These are phyloP conservation scores for Fulvia fulva DNA, from an alignment of 2,329 filamentous ascomycete genomes.

Conservation along the genomic window DNA sequence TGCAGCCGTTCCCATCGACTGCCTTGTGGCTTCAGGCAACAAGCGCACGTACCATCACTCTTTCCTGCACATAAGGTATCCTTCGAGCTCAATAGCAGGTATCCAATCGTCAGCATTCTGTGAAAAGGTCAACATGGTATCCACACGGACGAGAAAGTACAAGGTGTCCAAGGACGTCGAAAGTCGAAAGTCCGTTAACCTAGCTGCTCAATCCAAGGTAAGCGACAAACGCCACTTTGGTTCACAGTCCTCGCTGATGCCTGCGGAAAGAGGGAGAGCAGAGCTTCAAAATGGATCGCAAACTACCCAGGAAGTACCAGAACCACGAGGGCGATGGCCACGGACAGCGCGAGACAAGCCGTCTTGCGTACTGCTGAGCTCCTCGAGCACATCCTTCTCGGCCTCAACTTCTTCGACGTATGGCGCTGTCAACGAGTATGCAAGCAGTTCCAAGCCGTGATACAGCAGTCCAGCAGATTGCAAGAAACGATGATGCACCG, in stretches of 20 bases:
- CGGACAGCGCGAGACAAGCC: background rate
- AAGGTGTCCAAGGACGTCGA: background rate
- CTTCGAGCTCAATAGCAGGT: background rate
- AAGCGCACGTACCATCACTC: background rate
- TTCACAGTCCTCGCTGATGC: background rate
- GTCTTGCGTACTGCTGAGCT: constrained; percentile 5
- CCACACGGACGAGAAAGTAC: background rate
- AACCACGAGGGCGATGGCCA: background rate
- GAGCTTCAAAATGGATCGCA: background rate
- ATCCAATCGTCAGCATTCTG: background rate
- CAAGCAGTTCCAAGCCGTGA: background rate
- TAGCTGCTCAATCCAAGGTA: background rate
- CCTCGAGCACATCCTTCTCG: constrained; percentile 5
- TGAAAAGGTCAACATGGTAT: background rate
- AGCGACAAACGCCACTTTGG: no score
- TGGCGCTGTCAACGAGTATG: background rate
- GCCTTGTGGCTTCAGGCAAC: background rate
- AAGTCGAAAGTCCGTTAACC: background rate
- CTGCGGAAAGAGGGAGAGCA: background rate
- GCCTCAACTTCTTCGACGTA: background rate
- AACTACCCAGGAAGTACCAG: background rate
- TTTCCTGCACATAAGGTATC: background rate
- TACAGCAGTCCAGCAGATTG: background rate
- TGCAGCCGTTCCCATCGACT: background rate
- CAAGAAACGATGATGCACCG: background rate